Conservation (phyloP, 2,329 filamentous ascomycete genomes). For the Davidsoniella australis region DNA sequence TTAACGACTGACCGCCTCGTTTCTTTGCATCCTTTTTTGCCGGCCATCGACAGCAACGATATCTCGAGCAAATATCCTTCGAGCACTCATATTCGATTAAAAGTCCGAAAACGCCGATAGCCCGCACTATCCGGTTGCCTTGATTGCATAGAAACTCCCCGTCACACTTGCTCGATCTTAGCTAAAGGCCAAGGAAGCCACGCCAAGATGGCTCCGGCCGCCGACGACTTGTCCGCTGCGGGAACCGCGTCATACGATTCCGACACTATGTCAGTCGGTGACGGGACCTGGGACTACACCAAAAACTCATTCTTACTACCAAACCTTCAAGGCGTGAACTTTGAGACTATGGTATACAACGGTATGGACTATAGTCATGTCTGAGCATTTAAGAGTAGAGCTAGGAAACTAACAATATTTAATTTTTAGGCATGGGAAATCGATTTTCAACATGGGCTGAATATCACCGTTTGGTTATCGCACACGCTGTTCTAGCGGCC, state of each 20-base stretch:
- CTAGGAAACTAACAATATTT: neutral
- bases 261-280: constrained; percentile 58
- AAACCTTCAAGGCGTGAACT: constrained; percentile 59
- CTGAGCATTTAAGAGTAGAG: too few relatives aligned
- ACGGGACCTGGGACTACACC: constrained; percentile 67
- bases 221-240: constrained; percentile 45
- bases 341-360: constrained; percentile 73
- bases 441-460: constrained; percentile 51
- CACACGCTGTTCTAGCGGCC: constrained; percentile 54
- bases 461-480: constrained; percentile 54
- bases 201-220: constrained; percentile 43
- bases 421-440: constrained; percentile 55
- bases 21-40: too few relatives aligned
- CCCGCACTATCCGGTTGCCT: too few relatives aligned
- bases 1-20: too few relatives aligned
- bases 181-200: constrained; percentile 16
- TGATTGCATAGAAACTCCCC: too few relatives aligned
- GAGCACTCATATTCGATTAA: too few relatives aligned
- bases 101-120: too few relatives aligned
- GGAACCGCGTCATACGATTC: constrained; percentile 59
- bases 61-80: too few relatives aligned
- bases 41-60: too few relatives aligned
- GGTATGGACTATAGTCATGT: constrained; percentile 29
- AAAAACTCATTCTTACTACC: constrained; percentile 65
- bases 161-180: too few relatives aligned